Percentiles rank a stretch among this genome's conserved stretches.
Evolutionary conservation across 2,329 filamentous ascomycete species (phyloP).

Genomic region (Sporothrix sp.): DNA sequence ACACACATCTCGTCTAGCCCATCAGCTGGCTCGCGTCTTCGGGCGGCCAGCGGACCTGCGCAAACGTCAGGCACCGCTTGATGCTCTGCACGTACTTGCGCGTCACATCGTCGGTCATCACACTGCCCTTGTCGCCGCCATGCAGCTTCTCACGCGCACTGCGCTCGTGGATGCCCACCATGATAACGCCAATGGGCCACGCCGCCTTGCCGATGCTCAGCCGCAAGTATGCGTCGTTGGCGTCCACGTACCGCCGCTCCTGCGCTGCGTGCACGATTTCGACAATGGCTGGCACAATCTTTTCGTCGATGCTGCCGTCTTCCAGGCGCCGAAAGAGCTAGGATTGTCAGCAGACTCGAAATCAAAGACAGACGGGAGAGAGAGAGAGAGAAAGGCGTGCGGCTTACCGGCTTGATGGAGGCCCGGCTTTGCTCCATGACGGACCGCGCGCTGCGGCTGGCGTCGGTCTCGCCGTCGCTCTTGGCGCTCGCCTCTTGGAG

Average conservation of each 20-base stretch:
- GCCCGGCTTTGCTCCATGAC: constrained; percentile 81
- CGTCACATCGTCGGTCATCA: constrained; percentile 93
- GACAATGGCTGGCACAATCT: constrained; percentile 69
- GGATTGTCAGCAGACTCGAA: neutral
- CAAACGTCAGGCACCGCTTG: constrained; percentile 92
- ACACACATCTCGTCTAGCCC: constrained; percentile 54
- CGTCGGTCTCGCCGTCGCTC: constrained; percentile 57
- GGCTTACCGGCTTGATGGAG: constrained; percentile 65
- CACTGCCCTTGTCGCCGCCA: constrained; percentile 78
- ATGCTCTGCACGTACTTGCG: constrained; percentile 96
- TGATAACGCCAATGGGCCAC: constrained; percentile 98
- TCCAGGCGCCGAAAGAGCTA: constrained; percentile 82
- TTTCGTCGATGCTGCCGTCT: constrained; percentile 65
- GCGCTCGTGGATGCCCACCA: constrained; percentile 98
- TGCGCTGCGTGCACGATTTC: constrained; percentile 91
- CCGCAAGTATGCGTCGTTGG: constrained; percentile 87
- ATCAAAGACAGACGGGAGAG: neutral
- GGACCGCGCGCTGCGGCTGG: constrained; percentile 70
- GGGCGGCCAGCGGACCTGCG: constrained; percentile 92
- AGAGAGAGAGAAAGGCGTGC: constrained; percentile 7
- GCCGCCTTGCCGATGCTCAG: constrained; percentile 93
- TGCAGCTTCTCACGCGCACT: constrained; percentile 93
- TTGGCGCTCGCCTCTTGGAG: constrained; percentile 38
- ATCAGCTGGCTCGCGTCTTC: constrained; percentile 89
- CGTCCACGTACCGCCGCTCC: constrained; percentile 84